Conservation (phyloP, 2,329 filamentous ascomycete species). For the Pseudopyrenochaeta lycopersici region DNA sequence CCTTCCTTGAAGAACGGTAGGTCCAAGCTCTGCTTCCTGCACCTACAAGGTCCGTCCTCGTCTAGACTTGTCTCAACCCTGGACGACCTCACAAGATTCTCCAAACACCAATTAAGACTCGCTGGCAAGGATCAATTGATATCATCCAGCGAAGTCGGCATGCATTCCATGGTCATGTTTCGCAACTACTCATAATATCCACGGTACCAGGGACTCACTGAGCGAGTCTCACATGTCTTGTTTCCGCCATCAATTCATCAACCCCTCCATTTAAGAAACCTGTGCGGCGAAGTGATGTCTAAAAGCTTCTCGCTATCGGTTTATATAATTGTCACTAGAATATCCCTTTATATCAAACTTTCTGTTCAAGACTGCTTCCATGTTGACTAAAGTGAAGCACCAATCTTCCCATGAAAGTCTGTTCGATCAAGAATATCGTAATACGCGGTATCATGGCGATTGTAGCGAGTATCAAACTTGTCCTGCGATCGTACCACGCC, state of each 20-base stretch:
- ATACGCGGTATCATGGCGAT: background rate
- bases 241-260: background rate
- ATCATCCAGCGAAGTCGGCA: background rate
- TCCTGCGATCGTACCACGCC: background rate
- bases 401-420: no score
- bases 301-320: no score
- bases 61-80: background rate
- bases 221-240: no score
- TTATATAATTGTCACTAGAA: no score
- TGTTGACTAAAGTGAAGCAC: no score
- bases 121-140: background rate
- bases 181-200: no score
- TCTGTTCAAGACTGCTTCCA: no score
- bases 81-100: background rate
- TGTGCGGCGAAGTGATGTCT: no score
- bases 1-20: background rate
- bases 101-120: background rate
- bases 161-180: background rate
- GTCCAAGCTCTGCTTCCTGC: background rate
- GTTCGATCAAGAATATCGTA: background rate
- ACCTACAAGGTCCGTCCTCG: slow-evolving; percentile 4
- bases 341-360: no score
- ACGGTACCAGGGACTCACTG: no score
- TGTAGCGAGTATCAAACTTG: background rate
- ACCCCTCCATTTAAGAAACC: no score